Percentiles rank a stretch among this genome's conserved stretches.
phyloP scores from a whole-genome alignment of 202 grass and related monocot genomes.

The Eragrostis tef region DNA sequence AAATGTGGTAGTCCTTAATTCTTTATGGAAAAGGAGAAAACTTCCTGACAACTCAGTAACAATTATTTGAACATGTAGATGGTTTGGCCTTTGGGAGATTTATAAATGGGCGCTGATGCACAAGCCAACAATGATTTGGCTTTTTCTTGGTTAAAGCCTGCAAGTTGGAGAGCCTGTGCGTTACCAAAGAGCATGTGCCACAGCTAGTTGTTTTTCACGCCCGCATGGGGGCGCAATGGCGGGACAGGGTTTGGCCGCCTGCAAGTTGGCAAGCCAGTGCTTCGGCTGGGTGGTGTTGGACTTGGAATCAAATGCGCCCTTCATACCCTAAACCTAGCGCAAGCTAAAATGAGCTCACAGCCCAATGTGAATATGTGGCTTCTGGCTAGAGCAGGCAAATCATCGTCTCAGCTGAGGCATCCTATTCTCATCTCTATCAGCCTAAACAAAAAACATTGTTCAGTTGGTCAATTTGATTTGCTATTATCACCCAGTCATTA shows the following conservation, averaged over 20 bases:
- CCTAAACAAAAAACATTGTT: not conserved
- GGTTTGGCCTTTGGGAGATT: not conserved
- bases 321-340: not conserved
- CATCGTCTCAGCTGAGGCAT: conserved; percentile 20
- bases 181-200: not conserved
- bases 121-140: not conserved
- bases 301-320: not conserved
- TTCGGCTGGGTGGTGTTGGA: not conserved
- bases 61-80: conserved; percentile 9
- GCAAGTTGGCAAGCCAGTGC: not conserved
- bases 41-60: not conserved
- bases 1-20: not conserved
- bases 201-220: too few relatives aligned
- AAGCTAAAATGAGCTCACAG: conserved; percentile 17
- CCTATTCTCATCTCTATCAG: not conserved
- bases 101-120: too few relatives aligned
- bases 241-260: too few relatives aligned
- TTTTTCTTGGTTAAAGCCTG: not conserved
- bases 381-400: conserved; percentile 21
- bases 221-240: not conserved
- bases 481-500: not conserved
- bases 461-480: not conserved
- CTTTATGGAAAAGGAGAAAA: not conserved
- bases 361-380: conserved; percentile 14
- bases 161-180: not conserved